These are phyloP conservation scores for Fragaria nilgerrensis DNA, from an alignment of 306 rosid species.

Conservation along the genomic window DNA sequence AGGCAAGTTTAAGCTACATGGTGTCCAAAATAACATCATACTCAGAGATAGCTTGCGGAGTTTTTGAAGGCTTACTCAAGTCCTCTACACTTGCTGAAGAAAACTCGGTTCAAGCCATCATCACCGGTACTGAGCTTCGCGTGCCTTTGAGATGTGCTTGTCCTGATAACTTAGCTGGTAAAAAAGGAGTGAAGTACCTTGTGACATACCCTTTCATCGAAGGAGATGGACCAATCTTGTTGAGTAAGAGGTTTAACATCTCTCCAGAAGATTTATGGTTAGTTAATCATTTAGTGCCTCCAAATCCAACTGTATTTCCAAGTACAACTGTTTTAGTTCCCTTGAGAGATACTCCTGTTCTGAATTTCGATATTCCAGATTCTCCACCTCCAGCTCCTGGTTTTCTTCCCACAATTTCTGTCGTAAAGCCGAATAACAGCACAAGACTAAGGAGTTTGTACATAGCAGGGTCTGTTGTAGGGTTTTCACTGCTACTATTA, in stretches of 20 bases:
- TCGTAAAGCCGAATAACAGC: neutral
- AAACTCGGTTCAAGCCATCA: conserved; percentile 28
- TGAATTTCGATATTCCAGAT: conserved; percentile 30
- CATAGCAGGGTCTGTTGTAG: conserved; percentile 45
- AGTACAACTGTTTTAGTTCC: conserved; percentile 51
- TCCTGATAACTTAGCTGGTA: conserved; percentile 32
- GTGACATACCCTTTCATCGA: conserved; percentile 55
- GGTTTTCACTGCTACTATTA: conserved; percentile 32
- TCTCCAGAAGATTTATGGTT: conserved; percentile 35
- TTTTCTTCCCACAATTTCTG: conserved; percentile 48
- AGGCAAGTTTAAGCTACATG: conserved; percentile 37
- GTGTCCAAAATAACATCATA: conserved; percentile 27
- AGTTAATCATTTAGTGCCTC: conserved; percentile 27
- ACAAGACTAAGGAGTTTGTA: conserved; percentile 29
- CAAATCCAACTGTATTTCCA: conserved; percentile 31
- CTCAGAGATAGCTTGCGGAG: conserved; percentile 45
- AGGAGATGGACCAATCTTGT: conserved; percentile 21
- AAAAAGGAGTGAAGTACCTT: conserved; percentile 38
- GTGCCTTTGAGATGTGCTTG: conserved; percentile 63
- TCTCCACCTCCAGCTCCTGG: conserved; percentile 55
- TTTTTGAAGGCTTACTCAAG: conserved; percentile 61
- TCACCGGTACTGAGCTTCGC: conserved; percentile 35
- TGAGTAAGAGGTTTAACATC: conserved; percentile 41
- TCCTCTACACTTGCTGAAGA: conserved; percentile 30
- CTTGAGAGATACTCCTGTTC: conserved; percentile 10